Percentiles rank a stretch among this genome's conserved stretches.
These are phyloP conservation scores for Silybum marianum DNA, from an alignment of 129 eudicot species.

Conservation along the genomic window DNA sequence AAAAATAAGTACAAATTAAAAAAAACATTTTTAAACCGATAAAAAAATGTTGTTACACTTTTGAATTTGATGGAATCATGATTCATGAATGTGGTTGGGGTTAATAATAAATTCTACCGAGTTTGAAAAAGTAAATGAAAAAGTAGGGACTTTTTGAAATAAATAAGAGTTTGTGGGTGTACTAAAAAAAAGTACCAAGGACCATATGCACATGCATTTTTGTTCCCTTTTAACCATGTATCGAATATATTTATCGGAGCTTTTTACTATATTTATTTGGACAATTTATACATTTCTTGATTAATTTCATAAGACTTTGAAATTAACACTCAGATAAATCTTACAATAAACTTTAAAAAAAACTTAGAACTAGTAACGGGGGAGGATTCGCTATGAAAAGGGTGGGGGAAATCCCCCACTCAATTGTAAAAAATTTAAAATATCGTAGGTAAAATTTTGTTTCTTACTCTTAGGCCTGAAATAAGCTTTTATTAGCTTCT, in stretches of 20 bases:
- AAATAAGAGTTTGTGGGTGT: constrained; percentile 23
- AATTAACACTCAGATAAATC: not conserved
- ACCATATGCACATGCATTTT: constrained; percentile 15
- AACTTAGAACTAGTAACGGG: no score
- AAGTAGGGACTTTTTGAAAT: constrained; percentile 22
- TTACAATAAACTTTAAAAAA: no score
- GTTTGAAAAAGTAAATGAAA: constrained; percentile 2
- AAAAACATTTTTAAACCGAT: no score
- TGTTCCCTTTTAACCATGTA: not conserved
- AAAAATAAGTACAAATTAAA: no score
- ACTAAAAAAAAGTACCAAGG: constrained; percentile 24
- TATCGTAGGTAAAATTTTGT: no score
- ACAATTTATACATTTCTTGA: not conserved
- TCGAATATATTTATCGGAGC: not conserved
- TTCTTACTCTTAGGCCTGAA: no score
- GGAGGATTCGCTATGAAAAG: no score
- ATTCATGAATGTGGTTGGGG: constrained; percentile 14
- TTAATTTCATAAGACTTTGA: no score
- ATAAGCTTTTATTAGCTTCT: no score
- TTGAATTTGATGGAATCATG: constrained; percentile 27
- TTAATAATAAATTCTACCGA: constrained; percentile 5
- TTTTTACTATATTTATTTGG: not conserved
- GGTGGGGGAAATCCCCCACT: no score
- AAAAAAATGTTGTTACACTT: not conserved
- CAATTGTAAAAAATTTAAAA: no score